These are phyloP conservation scores for Mycotypha africana DNA, from an alignment of 371 early-diverging fungal genomes.

Conservation along the genomic window DNA sequence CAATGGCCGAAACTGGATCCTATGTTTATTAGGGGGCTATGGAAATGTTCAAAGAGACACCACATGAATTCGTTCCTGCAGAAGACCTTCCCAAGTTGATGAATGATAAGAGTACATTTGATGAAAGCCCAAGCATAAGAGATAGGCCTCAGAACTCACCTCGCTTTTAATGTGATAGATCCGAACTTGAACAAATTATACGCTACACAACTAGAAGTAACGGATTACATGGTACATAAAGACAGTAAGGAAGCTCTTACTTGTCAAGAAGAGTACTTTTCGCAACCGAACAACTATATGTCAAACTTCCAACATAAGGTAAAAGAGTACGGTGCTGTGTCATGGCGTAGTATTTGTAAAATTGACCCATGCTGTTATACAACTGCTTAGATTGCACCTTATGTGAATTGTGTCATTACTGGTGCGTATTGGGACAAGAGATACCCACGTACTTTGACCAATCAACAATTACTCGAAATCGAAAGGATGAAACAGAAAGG, in stretches of 20 bases:
- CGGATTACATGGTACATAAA: conserved; percentile 79
- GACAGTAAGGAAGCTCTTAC: conserved; percentile 51
- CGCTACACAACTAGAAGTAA: conserved; percentile 67
- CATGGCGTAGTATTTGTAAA: no score
- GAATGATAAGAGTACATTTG: conserved; percentile 55
- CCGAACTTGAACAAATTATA: conserved; percentile 68
- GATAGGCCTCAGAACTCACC: no score
- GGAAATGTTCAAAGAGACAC: conserved; percentile 85
- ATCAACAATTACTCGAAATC: conserved; percentile 66
- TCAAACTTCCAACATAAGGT: conserved; percentile 84
- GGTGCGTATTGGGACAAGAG: conserved; percentile 92
- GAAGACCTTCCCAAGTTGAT: conserved; percentile 71
- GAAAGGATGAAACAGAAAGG: conserved; percentile 49
- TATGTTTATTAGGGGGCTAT: conserved; percentile 66
- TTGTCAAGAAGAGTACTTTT: conserved; percentile 63
- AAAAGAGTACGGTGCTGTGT: neutral
- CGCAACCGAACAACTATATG: conserved; percentile 76
- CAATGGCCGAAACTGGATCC: neutral
- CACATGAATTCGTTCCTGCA: conserved; percentile 87
- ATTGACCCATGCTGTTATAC: no score
- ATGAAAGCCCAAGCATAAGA: no score
- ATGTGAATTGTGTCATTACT: conserved; percentile 83
- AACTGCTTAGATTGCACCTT: conserved; percentile 94
- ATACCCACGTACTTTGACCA: conserved; percentile 89
- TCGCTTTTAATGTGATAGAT: conserved; percentile 20